Base-by-base conservation (phyloP, 768 basidiomycete species). In the Megacollybia marginata region DNA sequence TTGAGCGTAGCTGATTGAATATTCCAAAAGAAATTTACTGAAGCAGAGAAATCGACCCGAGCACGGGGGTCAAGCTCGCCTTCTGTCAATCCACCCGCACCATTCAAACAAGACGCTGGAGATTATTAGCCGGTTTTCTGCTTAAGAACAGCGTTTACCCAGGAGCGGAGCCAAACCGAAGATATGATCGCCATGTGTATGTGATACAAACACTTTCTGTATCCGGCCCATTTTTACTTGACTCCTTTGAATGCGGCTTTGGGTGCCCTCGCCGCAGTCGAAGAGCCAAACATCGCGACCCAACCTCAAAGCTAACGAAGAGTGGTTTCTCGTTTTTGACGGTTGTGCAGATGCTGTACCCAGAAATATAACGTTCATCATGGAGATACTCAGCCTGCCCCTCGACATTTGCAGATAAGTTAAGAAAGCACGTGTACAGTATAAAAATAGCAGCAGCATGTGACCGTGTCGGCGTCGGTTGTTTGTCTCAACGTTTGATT, bases 171-270 rank as follows among this genome's bases (percentile, higher is more conserved):
- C 57, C 8, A 90, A 59, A 8, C 88, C 90, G 60, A 88, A 86
- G 20, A 90, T 85, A 62, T 92, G 88, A 64, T 90, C 86, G 3
- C 88, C 90, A 67, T 93, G 92, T 0, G 86, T 86, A 66, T 94
- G 92, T 1, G 92, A 92, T 52, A 93, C 81, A 62, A 92, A 92
- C 23, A 94, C 79, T 63, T 90, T 91, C 52, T 78, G 74, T 44
- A 92, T 83, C 59, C 65, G 83, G 31, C 88, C 83, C 82, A 89
- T 85, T 64, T 80, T 86, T n/a, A 92, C 72, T 1, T 49, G 55
- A 53, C 84, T 86, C 61, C 75, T 79, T 63, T 89, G 86, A 4
- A 91, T 56, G 56, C 82, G 88, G 57, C 85, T 79, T 57, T 90
- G 88, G 2, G 88, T 90, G 12, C 81, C 87, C 64, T 91, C 88